Evolutionary conservation across 1,284 basidiomycete genomes (phyloP), one percentile per base, ranked within the genome.

Genomic region (Ganoderma sinense): DNA sequence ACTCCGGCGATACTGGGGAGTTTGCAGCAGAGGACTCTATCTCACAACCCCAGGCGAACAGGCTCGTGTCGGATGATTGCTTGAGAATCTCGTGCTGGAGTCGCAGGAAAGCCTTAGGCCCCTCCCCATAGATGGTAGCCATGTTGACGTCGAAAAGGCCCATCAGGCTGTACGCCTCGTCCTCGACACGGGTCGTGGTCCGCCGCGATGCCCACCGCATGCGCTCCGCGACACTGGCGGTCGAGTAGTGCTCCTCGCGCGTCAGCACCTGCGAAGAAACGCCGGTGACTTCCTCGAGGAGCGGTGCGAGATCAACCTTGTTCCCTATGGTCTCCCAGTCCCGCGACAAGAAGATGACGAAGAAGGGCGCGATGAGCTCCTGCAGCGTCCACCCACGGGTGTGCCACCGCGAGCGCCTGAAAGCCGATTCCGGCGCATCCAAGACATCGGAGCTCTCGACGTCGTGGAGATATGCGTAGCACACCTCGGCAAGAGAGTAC

Each of bases 81-180:
- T 66, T 66, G 58, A 66, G 48, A 26, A 66, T 59, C 58, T 66
- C 55, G 16, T 33, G 53, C 55, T 65, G 64, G 14, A 65, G 64
- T 4, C 64, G 53, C 14, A 29, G 31, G 65, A 66, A 66, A 3
- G 65, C 65, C 31, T 26, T 43, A 33, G 31, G 56, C 1, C 65
- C 65, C 33, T 66, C 65, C 4, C 65, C 65, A 33, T 66, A 66
- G 40, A 66, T 65, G 29, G 64, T 65, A 20, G 64, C 55, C 55
- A 65, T 65, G 55, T 59, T 55, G 36, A 64, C 36, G 31, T 56
- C n/a, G 51, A 64, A 64, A 3, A 64, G 63, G n/a, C 63, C 63
- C 55, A 65, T 65, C 26, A 65, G 64, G 20, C 55, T 36, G 39
- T 65, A 65, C 5, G 64, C 64, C 41, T 65, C 64, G 29, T 65